Percentiles rank a stretch among this genome's conserved stretches.
phyloP scores from a whole-genome alignment of 257 asterid species.

The Przewalskia tangutica region DNA sequence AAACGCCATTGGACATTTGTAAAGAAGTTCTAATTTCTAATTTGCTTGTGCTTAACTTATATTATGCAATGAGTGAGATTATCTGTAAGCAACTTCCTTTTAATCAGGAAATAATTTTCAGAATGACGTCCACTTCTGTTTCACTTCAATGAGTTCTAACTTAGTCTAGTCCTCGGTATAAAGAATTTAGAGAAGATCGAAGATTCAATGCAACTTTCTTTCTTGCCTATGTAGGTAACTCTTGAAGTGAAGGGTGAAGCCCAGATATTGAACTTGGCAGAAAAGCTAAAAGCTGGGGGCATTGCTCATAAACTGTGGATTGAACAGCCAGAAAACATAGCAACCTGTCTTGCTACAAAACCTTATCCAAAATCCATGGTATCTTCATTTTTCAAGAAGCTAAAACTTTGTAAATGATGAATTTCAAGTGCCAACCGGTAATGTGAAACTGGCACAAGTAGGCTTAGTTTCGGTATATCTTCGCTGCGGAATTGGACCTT shows the following conservation, averaged over 20 bases:
- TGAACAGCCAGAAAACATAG: constrained; percentile 84
- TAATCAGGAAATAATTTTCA: not conserved
- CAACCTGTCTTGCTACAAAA: constrained; percentile 88
- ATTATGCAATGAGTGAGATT: not conserved
- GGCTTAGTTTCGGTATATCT: not conserved
- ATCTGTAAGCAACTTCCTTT: not conserved
- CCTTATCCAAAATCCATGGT: constrained; percentile 82
- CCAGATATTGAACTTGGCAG: constrained; percentile 62
- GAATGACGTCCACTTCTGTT: not conserved
- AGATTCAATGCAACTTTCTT: not conserved
- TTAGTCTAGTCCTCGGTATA: not conserved
- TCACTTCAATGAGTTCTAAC: not conserved
- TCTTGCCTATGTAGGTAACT: constrained; percentile 44
- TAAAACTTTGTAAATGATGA: constrained; percentile 82
- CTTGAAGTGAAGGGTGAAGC: constrained; percentile 90
- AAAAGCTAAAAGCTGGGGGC: constrained; percentile 54
- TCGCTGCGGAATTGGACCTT: not conserved
- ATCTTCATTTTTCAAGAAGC: constrained; percentile 69
- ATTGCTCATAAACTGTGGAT: constrained; percentile 85
- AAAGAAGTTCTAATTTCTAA: not conserved
- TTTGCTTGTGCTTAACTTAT: not conserved
- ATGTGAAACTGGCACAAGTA: not conserved
- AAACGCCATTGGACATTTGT: not conserved
- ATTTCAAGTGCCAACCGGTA: not conserved
- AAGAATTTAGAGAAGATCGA: not conserved